phyloP scores from a whole-genome alignment of 148 eudicot species.

The Rhododendron henanense region DNA sequence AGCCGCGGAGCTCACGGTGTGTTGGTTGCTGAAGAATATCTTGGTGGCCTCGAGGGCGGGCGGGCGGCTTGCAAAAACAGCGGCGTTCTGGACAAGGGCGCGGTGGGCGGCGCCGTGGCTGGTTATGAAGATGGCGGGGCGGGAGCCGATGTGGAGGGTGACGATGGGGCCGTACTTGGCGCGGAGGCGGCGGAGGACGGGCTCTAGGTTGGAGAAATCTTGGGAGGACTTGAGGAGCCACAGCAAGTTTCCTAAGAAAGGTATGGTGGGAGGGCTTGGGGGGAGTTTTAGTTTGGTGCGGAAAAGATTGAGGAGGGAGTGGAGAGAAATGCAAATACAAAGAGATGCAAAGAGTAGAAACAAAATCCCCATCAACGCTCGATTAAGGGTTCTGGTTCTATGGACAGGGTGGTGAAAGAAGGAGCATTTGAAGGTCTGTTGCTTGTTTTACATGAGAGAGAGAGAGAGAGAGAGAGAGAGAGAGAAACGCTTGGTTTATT shows the following conservation, averaged over 20 bases:
- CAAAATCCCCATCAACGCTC: background rate
- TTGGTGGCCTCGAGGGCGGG: slow-evolving; percentile 18
- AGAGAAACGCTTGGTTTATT: background rate
- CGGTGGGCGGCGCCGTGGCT: slow-evolving; percentile 28
- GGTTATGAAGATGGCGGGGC: slow-evolving; percentile 22
- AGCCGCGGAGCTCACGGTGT: slow-evolving; percentile 26
- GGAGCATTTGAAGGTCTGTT: background rate
- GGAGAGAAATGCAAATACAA: slow-evolving; percentile 3
- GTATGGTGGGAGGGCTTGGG: slow-evolving; percentile 17
- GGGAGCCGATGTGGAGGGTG: slow-evolving; percentile 16
- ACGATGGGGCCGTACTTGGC: slow-evolving; percentile 35
- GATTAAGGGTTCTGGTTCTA: background rate
- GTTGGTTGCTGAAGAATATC: slow-evolving; percentile 30
- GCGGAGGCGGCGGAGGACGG: slow-evolving; percentile 13
- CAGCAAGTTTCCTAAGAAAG: slow-evolving; percentile 2
- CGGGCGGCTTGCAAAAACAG: slow-evolving; percentile 37
- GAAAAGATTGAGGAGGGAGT: background rate
- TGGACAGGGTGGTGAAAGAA: background rate
- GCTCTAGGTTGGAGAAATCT: slow-evolving; percentile 18
- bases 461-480: background rate
- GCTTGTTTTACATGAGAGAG: background rate
- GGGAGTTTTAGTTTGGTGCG: background rate
- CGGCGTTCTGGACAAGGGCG: slow-evolving; percentile 31
- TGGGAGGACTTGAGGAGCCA: slow-evolving; percentile 19
- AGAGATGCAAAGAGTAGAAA: background rate